A percentile compares a stretch with the other conserved stretches of the same genome.
Conservation (phyloP, 805 yeast genomes). For the Teunomyces pallodes region DNA sequence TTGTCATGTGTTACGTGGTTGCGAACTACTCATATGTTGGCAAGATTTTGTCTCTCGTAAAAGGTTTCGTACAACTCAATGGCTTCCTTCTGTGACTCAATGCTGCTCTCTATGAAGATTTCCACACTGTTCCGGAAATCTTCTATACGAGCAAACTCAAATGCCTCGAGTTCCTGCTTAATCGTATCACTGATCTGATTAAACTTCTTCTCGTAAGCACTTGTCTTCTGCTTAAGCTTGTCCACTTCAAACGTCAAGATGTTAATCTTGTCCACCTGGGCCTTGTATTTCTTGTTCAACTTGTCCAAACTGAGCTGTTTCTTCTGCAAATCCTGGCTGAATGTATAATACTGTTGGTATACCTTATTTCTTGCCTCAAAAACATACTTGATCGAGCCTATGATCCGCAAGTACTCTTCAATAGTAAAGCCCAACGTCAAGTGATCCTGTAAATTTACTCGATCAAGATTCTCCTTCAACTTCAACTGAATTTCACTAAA, state of each 20-base stretch:
- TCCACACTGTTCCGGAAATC: slow-evolving; percentile 90
- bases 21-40: slow-evolving; percentile 5
- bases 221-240: slow-evolving; percentile 51
- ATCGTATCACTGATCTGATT: slow-evolving; percentile 64
- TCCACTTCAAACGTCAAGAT: slow-evolving; percentile 58
- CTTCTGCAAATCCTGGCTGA: slow-evolving; percentile 44
- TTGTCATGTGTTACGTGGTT: background rate
- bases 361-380: slow-evolving; percentile 70
- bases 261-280: slow-evolving; percentile 62
- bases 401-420: slow-evolving; percentile 80
- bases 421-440: slow-evolving; percentile 81
- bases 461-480: slow-evolving; percentile 68
- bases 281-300: slow-evolving; percentile 41
- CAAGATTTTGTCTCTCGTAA: slow-evolving; percentile 50
- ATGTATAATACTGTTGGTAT: slow-evolving; percentile 41
- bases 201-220: slow-evolving; percentile 55
- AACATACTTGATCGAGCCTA: slow-evolving; percentile 70
- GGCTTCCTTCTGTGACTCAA: slow-evolving; percentile 90
- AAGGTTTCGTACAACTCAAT: slow-evolving; percentile 89
- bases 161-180: slow-evolving; percentile 61
- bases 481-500: slow-evolving; percentile 72
- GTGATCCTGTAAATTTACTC: slow-evolving; percentile 81
- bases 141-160: slow-evolving; percentile 71
- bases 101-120: slow-evolving; percentile 82
- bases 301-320: slow-evolving; percentile 46